Conservation (phyloP, 768 basidiomycete genomes). For the Termitomyces sp. region DNA sequence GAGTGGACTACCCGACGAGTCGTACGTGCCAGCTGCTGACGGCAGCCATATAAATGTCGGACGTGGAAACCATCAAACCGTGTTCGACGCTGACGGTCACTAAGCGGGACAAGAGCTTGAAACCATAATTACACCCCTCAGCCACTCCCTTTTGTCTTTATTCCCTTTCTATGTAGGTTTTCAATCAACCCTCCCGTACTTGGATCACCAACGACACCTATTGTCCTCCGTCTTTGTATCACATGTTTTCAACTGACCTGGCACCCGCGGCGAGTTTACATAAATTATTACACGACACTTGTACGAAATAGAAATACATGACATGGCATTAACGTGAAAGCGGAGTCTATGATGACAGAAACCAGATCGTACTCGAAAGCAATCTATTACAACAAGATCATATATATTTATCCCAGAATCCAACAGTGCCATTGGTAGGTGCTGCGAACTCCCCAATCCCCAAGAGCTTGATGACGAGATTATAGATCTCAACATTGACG, state of each 20-base stretch:
- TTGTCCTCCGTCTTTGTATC: neutral
- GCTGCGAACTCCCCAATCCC: conserved; percentile 57
- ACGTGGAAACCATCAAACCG: conserved; percentile 50
- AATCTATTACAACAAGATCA: conserved; percentile 17
- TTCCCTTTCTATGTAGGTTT: neutral
- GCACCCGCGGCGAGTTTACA: neutral
- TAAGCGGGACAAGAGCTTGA: conserved; percentile 7
- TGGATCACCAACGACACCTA: neutral
- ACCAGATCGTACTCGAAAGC: no score
- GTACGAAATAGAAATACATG: neutral
- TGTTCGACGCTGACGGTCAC: conserved; percentile 74
- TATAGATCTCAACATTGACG: conserved; percentile 82
- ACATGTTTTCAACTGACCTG: neutral
- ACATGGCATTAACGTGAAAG: neutral
- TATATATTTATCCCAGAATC: conserved; percentile 84
- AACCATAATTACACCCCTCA: neutral
- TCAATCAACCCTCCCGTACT: neutral
- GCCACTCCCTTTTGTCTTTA: neutral
- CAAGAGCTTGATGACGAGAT: conserved; percentile 72
- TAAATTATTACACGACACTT: conserved; percentile 4
- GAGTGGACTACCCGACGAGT: conserved; percentile 66
- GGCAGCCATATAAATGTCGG: conserved; percentile 55
- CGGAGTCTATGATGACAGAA: neutral
- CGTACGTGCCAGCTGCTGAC: conserved; percentile 70
- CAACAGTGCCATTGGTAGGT: conserved; percentile 69